These are phyloP conservation scores for Dalechampia spathulata DNA, from an alignment of 441 rosid genomes.

Conservation along the genomic window DNA sequence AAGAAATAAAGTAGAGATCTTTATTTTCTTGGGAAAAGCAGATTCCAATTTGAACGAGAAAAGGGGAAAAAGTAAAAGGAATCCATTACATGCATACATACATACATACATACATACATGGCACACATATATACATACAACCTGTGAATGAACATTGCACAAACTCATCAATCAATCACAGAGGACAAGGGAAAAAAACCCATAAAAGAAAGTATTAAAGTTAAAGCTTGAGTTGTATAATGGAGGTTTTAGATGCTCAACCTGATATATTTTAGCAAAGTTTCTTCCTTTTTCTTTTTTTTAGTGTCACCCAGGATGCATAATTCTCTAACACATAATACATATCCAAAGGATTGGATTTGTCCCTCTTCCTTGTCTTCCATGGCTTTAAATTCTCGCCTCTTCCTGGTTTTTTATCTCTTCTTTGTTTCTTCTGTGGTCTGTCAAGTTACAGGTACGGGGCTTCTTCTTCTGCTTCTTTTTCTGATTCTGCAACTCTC, in stretches of 20 bases:
- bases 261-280: constrained; percentile 8
- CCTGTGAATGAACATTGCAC: constrained; percentile 24
- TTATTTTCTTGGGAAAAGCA: constrained; percentile 26
- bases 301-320: constrained; percentile 9
- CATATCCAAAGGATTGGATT: constrained; percentile 16
- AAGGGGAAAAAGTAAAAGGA: too few species aligned
- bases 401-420: constrained; percentile 25
- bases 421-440: constrained; percentile 34
- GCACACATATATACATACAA: too few species aligned
- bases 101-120: too few species aligned
- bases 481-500: constrained; percentile 15
- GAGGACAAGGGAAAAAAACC: not conserved
- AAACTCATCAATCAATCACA: constrained; percentile 24
- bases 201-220: not conserved
- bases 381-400: constrained; percentile 46
- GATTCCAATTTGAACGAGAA: constrained; percentile 33
- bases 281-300: not conserved
- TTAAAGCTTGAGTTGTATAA: constrained; percentile 7
- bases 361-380: constrained; percentile 18
- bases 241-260: constrained; percentile 2
- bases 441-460: constrained; percentile 75
- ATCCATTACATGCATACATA: too few species aligned
- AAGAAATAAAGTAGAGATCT: constrained; percentile 27
- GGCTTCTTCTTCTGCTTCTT: constrained; percentile 4
- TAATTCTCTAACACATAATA: not conserved